Conservation (phyloP, 2,329 filamentous ascomycete genomes). For the Ilyonectria mors-panacis region DNA sequence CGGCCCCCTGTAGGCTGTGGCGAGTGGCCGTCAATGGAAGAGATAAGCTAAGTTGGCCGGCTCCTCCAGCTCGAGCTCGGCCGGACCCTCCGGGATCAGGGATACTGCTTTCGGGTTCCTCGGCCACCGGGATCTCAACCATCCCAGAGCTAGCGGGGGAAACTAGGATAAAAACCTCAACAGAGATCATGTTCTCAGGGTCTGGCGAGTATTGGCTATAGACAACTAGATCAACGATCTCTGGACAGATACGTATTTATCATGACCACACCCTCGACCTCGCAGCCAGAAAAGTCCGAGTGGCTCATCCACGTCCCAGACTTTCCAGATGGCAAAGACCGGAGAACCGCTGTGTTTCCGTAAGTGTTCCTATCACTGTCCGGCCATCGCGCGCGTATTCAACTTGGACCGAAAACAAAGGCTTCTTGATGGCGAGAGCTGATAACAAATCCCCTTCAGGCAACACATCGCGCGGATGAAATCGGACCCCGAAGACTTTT, state of each 20-base stretch:
- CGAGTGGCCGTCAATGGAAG: background rate
- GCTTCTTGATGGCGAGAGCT: constrained; percentile 5
- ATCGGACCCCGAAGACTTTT: constrained; percentile 21
- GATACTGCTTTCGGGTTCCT: background rate
- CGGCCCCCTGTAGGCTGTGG: constrained; percentile 39
- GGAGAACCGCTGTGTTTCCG: constrained; percentile 2
- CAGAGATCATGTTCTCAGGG: background rate
- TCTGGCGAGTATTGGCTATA: background rate
- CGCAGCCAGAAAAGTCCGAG: background rate
- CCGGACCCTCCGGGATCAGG: constrained; percentile 5
- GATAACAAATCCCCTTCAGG: constrained; percentile 4
- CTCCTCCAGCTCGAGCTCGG: constrained; percentile 46
- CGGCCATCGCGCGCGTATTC: background rate
- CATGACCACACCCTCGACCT: background rate
- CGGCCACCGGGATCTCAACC: background rate
- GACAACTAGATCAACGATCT: background rate
- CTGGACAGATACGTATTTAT: background rate
- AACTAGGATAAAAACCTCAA: background rate
- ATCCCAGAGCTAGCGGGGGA: background rate
- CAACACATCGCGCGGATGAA: constrained; percentile 21
- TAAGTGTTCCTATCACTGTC: background rate
- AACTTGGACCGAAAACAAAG: background rate
- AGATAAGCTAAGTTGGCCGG: constrained; percentile 38
- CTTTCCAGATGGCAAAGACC: constrained; percentile 1
- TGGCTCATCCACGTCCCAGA: background rate